Percentiles rank a stretch among this genome's conserved stretches.
Evolutionary conservation across 345 rosid species (phyloP).

Genomic region (Euphorbia tirucalli): DNA sequence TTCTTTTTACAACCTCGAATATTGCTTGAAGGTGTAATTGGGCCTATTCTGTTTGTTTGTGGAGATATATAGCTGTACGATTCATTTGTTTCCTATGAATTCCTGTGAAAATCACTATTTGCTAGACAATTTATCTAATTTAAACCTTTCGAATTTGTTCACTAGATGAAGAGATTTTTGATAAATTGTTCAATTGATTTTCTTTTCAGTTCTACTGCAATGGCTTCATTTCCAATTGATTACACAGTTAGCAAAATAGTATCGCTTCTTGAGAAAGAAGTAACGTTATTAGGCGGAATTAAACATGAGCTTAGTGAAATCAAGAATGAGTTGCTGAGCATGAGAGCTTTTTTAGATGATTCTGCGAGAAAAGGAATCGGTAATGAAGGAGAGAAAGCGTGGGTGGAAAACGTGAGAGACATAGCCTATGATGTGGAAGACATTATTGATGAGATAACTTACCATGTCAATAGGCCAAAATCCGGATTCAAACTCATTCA

Average conservation of each 20-base stretch:
- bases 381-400: constrained; percentile 21
- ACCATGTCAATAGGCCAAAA: neutral
- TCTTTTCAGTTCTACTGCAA: neutral
- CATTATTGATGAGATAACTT: constrained; percentile 13
- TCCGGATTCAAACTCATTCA: too few species aligned
- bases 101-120: too few species aligned
- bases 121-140: too few species aligned
- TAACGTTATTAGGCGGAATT: constrained; percentile 25
- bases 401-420: constrained; percentile 21
- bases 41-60: too few species aligned
- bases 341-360: constrained; percentile 36
- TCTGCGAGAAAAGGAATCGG: constrained; percentile 7
- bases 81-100: too few species aligned
- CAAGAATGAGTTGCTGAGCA: constrained; percentile 34
- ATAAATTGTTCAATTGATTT: too few species aligned
- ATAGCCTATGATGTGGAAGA: constrained; percentile 15
- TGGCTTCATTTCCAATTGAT: constrained; percentile 28
- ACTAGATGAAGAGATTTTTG: too few species aligned
- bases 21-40: too few species aligned
- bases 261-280: constrained; percentile 30
- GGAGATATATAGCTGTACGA: too few species aligned
- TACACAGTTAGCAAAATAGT: constrained; percentile 25
- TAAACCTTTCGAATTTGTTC: too few species aligned
- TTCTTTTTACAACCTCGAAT: too few species aligned
- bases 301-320: constrained; percentile 28